These are phyloP conservation scores for Rhizophlyctis rosea DNA, from an alignment of 192 early-diverging fungal genomes.

Conservation along the genomic window DNA sequence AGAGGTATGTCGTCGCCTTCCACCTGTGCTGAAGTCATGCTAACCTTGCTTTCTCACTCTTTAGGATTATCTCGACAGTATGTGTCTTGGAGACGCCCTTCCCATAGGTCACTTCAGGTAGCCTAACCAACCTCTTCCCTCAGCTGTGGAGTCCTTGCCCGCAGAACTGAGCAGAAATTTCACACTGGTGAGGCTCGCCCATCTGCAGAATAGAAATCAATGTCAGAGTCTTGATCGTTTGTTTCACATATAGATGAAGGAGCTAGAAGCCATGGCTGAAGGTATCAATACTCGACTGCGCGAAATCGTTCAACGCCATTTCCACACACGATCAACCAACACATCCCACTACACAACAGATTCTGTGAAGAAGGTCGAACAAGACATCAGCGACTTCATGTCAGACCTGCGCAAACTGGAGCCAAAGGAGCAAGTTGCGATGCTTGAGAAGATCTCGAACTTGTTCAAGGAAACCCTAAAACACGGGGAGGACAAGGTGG, in stretches of 20 bases:
- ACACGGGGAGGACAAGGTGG: constrained; percentile 91
- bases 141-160: constrained; percentile 38
- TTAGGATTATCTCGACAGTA: constrained; percentile 93
- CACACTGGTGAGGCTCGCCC: constrained; percentile 52
- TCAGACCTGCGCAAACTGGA: constrained; percentile 47
- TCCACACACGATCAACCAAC: background rate
- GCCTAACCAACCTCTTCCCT: background rate
- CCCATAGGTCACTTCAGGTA: background rate
- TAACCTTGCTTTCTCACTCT: constrained; percentile 26
- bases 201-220: background rate
- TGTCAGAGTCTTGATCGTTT: constrained; percentile 1
- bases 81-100: constrained; percentile 5
- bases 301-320: background rate
- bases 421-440: constrained; percentile 47
- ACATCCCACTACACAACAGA: constrained; percentile 51
- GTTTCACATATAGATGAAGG: constrained; percentile 64
- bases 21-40: background rate
- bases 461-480: constrained; percentile 74
- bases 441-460: constrained; percentile 51
- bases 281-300: constrained; percentile 31
- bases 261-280: constrained; percentile 78
- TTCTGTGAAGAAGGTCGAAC: constrained; percentile 65
- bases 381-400: constrained; percentile 72
- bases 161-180: constrained; percentile 71
- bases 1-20: constrained; percentile 17